These are phyloP conservation scores for Massarina eburnea DNA, from an alignment of 2,329 filamentous ascomycete genomes.

Conservation along the genomic window DNA sequence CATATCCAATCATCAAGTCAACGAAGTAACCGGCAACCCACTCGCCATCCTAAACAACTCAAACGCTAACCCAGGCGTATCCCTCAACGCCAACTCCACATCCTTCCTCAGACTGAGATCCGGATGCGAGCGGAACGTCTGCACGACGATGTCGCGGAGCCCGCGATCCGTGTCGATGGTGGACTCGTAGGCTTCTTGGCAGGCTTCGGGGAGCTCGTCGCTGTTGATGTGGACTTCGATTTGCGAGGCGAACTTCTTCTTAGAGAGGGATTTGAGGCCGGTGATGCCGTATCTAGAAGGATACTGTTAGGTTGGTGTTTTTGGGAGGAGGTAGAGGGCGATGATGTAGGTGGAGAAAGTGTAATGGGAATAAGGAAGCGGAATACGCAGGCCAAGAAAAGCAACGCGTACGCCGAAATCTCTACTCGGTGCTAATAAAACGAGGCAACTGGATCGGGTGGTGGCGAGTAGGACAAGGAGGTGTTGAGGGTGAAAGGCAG, in stretches of 20 bases:
- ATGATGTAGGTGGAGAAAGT: constrained; percentile 7
- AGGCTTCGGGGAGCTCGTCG: constrained; percentile 50
- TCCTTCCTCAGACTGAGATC: constrained; percentile 49
- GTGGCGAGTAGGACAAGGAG: constrained; percentile 6
- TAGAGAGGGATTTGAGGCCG: constrained; percentile 49
- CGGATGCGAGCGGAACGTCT: constrained; percentile 51
- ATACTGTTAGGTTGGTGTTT: constrained; percentile 22
- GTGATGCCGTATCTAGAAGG: constrained; percentile 48
- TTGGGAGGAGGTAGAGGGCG: constrained; percentile 5
- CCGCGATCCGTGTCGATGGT: constrained; percentile 54
- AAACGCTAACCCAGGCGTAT: constrained; percentile 50
- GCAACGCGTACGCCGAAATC: not conserved
- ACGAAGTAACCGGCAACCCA: constrained; percentile 46
- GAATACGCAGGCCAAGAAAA: constrained; percentile 13
- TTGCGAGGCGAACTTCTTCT: constrained; percentile 50
- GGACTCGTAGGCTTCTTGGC: constrained; percentile 52
- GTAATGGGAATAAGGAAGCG: constrained; percentile 5
- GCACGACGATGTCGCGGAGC: constrained; percentile 50
- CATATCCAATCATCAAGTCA: constrained; percentile 7
- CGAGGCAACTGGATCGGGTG: constrained; percentile 6
- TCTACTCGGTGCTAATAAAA: not conserved
- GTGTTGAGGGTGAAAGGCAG: constrained; percentile 20
- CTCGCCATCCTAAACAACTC: constrained; percentile 53
- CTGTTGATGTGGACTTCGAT: constrained; percentile 48
- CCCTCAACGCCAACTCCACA: constrained; percentile 47